Percentiles rank a stretch among this genome's conserved stretches.
These are phyloP conservation scores for Sambucus nigra DNA, from an alignment of 129 eudicot species.

Conservation along the genomic window DNA sequence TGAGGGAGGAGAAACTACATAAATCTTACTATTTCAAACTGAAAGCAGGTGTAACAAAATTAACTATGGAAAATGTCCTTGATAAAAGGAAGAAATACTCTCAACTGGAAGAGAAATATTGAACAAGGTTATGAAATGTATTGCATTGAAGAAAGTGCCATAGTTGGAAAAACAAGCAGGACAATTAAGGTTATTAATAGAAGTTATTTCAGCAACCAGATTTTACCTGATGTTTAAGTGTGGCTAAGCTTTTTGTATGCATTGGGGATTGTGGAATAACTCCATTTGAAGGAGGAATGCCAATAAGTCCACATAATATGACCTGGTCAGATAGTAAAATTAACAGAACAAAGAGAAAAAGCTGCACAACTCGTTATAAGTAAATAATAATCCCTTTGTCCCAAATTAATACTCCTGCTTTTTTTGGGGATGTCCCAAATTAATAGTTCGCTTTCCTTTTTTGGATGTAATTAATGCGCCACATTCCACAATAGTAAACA, in stretches of 20 bases:
- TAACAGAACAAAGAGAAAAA: neutral
- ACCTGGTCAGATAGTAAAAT: slow-evolving; percentile 31
- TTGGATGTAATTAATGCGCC: no score
- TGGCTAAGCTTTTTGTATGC: slow-evolving; percentile 96
- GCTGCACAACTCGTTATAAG: neutral
- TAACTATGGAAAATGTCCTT: neutral
- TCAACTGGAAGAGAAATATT: neutral
- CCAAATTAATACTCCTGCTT: no score
- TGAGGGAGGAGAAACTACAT: neutral
- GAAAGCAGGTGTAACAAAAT: neutral
- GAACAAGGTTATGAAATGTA: no score
- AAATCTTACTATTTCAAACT: neutral
- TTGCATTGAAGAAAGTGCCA: neutral
- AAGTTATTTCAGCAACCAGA: neutral
- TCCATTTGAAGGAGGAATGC: slow-evolving; percentile 98
- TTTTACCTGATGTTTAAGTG: slow-evolving; percentile 87
- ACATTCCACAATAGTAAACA: no score
- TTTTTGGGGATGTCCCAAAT: no score
- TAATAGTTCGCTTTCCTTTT: no score
- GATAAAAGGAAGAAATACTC: neutral
- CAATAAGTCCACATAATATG: slow-evolving; percentile 77
- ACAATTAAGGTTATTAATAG: neutral
- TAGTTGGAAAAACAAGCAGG: neutral
- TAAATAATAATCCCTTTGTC: neutral
- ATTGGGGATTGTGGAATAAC: slow-evolving; percentile 98